phyloP scores from a whole-genome alignment of 371 early-diverging fungal genomes.

The Syncephalastrum monosporum region DNA sequence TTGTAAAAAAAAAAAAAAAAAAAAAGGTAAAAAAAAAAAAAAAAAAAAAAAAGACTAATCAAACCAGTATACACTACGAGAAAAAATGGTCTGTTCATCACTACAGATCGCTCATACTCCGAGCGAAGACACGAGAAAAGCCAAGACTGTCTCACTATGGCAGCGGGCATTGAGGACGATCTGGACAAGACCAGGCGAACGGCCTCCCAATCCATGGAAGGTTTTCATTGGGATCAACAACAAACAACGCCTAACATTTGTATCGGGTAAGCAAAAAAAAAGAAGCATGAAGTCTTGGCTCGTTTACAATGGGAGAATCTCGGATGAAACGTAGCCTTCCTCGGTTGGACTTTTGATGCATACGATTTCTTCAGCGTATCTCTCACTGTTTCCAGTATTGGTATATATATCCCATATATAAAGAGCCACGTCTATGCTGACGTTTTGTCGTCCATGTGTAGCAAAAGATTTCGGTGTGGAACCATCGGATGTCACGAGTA shows the following conservation, averaged over 20 bases:
- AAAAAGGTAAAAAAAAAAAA: too few relatives aligned
- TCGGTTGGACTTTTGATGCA: conserved; percentile 76
- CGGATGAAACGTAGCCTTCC: conserved; percentile 42
- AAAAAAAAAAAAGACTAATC: too few relatives aligned
- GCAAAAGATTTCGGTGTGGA: conserved; percentile 55
- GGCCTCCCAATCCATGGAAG: conserved; percentile 34
- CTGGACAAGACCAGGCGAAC: conserved; percentile 32
- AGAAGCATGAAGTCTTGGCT: not conserved
- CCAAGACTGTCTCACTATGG: too few relatives aligned
- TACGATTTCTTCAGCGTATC: conserved; percentile 71
- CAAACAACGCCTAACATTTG: conserved; percentile 41
- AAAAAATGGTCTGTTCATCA: too few relatives aligned
- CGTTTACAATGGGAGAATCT: not conserved
- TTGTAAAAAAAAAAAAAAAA: too few relatives aligned
- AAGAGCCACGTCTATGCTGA: not conserved
- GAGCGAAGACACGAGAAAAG: too few relatives aligned
- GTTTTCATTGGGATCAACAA: conserved; percentile 33
- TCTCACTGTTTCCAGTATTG: conserved; percentile 41
- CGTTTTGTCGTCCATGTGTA: conserved; percentile 27
- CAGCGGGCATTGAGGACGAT: conserved; percentile 7
- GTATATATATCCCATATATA: conserved; percentile 14
- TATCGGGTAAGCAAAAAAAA: conserved; percentile 30
- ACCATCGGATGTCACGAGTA: conserved; percentile 56
- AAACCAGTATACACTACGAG: too few relatives aligned
- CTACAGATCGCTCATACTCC: too few relatives aligned